These are phyloP conservation scores for Naganishia vaughanmartiniae DNA, from an alignment of 768 basidiomycete species.

Conservation along the genomic window DNA sequence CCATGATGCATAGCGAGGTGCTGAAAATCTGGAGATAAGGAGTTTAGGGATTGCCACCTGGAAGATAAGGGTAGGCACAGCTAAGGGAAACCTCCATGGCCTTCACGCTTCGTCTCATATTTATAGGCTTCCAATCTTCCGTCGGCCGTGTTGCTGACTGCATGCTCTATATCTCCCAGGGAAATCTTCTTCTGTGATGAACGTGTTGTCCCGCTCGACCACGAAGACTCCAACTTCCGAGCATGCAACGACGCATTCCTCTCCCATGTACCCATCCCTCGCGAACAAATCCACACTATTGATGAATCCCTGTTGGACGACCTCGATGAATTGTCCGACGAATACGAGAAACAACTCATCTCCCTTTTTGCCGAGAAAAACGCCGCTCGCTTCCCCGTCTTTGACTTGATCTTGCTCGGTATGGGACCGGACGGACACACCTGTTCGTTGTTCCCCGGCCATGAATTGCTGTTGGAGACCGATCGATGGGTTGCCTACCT, in stretches of 20 bases:
- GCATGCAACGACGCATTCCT: slow-evolving; percentile 73
- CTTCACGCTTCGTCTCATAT: background rate
- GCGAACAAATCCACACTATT: slow-evolving; percentile 75
- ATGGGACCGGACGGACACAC: slow-evolving; percentile 99
- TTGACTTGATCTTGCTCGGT: slow-evolving; percentile 94
- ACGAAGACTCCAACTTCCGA: slow-evolving; percentile 86
- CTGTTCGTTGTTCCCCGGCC: slow-evolving; percentile 93
- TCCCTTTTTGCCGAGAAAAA: slow-evolving; percentile 86
- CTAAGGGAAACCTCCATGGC: background rate
- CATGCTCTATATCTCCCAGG: slow-evolving; percentile 58
- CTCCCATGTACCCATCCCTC: slow-evolving; percentile 75
- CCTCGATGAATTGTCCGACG: slow-evolving; percentile 55
- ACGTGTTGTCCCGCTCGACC: slow-evolving; percentile 86
- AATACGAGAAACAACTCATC: slow-evolving; percentile 66
- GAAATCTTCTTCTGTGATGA: slow-evolving; percentile 98
- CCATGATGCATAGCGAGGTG: background rate
- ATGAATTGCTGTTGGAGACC: slow-evolving; percentile 73
- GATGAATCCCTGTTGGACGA: slow-evolving; percentile 63
- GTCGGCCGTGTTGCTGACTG: background rate
- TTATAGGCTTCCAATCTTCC: background rate
- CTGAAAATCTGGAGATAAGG: background rate
- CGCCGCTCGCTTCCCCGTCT: slow-evolving; percentile 91
- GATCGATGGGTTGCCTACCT: slow-evolving; percentile 94
- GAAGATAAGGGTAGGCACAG: background rate
- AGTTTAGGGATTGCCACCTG: background rate